Evolutionary conservation across 2,329 filamentous ascomycete species (phyloP), one percentile per base, ranked within the genome.

Genomic region (Botrytis byssoidea): DNA sequence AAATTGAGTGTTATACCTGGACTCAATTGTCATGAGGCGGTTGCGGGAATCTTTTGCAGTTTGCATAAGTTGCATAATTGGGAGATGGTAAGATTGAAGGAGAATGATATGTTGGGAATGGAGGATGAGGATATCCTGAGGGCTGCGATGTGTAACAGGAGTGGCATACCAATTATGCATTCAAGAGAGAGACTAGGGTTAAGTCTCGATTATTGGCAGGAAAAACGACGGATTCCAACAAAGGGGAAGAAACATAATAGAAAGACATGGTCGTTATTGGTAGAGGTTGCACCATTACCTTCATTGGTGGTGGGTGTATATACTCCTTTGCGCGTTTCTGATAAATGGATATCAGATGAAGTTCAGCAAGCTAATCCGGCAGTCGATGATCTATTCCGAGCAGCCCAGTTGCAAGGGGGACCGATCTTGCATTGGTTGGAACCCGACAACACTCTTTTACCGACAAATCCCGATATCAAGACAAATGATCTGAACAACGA

Each of bases 131-230:
- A 75, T 70, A 60, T 80, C 22, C 69, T 75, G 68, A 79, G 74
- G 70, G 74, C 75, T 35, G 80, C 76, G 16, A 87, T 93, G 82
- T 94, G 92, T 80, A 88, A 88, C 73, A 89, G 87, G 76, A 91
- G 92, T 80, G 93, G 93, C 2, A 86, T 86, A 44, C 93, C 93
- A 0, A 83, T 86, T 44, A 92, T 95, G 87, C 92, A 96, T 82
- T 86, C 87, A 22, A 85, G 89, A 69, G 86, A 87, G 35, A 88
- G 87, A 68, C 84, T 95, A 40, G 93, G 93, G 1, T 83, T 95
- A 73, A 89, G 88, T 67, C 78, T 96, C 57, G 91, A 94, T 76
- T 97, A 95, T 81, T 96, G 93, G 93, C 91, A 89, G 81, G 87
- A 91, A 77, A 84, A 85, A 72, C 85, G 88, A 65, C 84, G 87